A percentile compares a stretch with the other conserved stretches of the same genome.
phyloP scores from a whole-genome alignment of 768 basidiomycete genomes.

The Boletus patriciae region DNA sequence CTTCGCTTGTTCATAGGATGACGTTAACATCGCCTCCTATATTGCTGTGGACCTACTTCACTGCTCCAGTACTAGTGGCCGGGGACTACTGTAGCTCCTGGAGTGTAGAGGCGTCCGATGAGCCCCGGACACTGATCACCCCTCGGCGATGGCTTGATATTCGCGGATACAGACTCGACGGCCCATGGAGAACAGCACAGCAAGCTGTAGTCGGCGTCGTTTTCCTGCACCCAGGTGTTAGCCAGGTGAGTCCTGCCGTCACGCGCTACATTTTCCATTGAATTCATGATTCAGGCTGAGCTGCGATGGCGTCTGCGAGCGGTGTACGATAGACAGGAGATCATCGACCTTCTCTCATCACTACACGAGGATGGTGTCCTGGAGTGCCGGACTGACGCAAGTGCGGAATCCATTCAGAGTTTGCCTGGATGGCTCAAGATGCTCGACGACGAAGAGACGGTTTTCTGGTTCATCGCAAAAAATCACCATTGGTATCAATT shows the following conservation, averaged over 20 bases:
- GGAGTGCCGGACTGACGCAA: slow-evolving; percentile 19
- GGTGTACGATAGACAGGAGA: slow-evolving; percentile 75
- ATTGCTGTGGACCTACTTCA: slow-evolving; percentile 69
- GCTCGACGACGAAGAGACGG: slow-evolving; percentile 50
- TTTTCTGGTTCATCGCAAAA: slow-evolving; percentile 59
- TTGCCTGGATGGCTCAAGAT: slow-evolving; percentile 33
- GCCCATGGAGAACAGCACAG: slow-evolving; percentile 72
- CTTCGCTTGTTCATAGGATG: slow-evolving; percentile 42
- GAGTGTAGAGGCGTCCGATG: slow-evolving; percentile 54
- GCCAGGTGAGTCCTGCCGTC: slow-evolving; percentile 50
- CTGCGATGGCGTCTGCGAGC: slow-evolving; percentile 68
- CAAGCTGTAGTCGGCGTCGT: slow-evolving; percentile 66
- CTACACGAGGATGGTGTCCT: slow-evolving; percentile 56
- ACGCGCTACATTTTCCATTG: slow-evolving; percentile 4
- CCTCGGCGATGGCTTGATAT: slow-evolving; percentile 81
- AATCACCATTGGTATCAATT: slow-evolving; percentile 67
- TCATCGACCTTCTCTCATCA: slow-evolving; percentile 58
- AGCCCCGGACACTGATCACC: slow-evolving; percentile 46
- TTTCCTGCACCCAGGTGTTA: slow-evolving; percentile 70
- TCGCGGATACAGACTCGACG: slow-evolving; percentile 55
- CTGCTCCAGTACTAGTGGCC: slow-evolving; percentile 54
- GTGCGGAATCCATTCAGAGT: slow-evolving; percentile 4
- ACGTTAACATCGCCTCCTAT: slow-evolving; percentile 51
- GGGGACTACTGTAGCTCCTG: slow-evolving; percentile 51
- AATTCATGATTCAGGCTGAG: slow-evolving; percentile 49